phyloP scores from a whole-genome alignment of 129 eudicot species.

The Dittrichia graveolens region DNA sequence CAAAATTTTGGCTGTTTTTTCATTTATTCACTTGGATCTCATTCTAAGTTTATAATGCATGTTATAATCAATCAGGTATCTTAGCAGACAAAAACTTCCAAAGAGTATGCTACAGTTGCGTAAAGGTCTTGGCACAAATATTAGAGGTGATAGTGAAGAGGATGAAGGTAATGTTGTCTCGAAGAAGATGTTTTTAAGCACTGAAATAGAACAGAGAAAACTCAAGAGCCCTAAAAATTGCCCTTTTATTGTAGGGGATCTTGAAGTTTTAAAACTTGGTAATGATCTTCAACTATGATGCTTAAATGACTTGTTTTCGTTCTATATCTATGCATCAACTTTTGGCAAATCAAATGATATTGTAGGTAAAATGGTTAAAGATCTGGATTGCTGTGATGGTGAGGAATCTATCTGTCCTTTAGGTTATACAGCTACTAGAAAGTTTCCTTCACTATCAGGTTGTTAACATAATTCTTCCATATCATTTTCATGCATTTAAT shows the following conservation, averaged over 20 bases:
- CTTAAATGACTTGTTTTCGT: constrained; percentile 1
- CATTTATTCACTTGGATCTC: constrained; percentile 1
- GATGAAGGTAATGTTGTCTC: constrained; percentile 45
- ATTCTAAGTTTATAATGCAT: not conserved
- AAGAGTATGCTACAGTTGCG: constrained; percentile 65
- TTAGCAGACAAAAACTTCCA: constrained; percentile 81
- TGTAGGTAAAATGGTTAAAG: constrained; percentile 68
- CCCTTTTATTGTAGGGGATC: constrained; percentile 62
- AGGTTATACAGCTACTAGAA: constrained; percentile 83
- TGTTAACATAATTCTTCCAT: not conserved
- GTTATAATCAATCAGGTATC: constrained; percentile 61
- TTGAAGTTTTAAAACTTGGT: constrained; percentile 79
- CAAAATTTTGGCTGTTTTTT: not conserved
- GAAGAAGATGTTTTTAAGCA: constrained; percentile 42
- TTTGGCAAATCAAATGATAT: constrained; percentile 8
- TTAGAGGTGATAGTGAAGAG: constrained; percentile 39
- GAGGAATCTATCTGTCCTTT: constrained; percentile 62
- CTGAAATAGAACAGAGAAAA: constrained; percentile 40
- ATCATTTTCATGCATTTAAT: not conserved
- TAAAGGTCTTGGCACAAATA: constrained; percentile 48
- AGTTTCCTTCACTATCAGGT: constrained; percentile 75
- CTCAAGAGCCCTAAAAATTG: constrained; percentile 45
- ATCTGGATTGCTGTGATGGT: constrained; percentile 51
- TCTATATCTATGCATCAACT: constrained; percentile 12
- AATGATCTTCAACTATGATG: constrained; percentile 15